phyloP scores from a whole-genome alignment of 2,329 filamentous ascomycete species.

The Talaromyces pinophilus region DNA sequence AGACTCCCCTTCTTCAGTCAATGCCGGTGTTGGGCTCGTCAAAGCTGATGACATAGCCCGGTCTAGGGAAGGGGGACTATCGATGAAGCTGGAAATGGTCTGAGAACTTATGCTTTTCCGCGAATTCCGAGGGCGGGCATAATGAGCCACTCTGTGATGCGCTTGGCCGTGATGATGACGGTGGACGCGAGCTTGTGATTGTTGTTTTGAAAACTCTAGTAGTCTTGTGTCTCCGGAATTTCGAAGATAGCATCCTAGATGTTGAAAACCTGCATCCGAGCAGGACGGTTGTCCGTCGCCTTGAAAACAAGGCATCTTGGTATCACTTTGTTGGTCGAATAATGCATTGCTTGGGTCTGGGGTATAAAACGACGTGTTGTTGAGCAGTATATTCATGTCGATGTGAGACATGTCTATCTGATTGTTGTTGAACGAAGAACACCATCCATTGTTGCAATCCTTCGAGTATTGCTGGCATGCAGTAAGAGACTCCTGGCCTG shows the following conservation, averaged over 20 bases:
- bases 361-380: slow-evolving; percentile 29
- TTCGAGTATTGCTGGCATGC: slow-evolving; percentile 31
- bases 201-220: slow-evolving; percentile 31
- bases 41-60: slow-evolving; percentile 37
- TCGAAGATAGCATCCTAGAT: slow-evolving; percentile 34
- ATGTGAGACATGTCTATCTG: slow-evolving; percentile 35
- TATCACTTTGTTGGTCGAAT: slow-evolving; percentile 12
- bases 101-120: slow-evolving; percentile 42
- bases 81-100: slow-evolving; percentile 38
- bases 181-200: slow-evolving; percentile 25
- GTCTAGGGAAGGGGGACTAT: slow-evolving; percentile 41
- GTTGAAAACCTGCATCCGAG: slow-evolving; percentile 36
- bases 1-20: slow-evolving; percentile 34
- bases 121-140: slow-evolving; percentile 40
- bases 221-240: slow-evolving; percentile 26
- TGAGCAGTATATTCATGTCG: slow-evolving; percentile 41
- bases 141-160: slow-evolving; percentile 40
- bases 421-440: slow-evolving; percentile 28
- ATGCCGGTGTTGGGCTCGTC: slow-evolving; percentile 38
- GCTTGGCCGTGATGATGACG: slow-evolving; percentile 37
- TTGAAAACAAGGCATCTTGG: slow-evolving; percentile 29
- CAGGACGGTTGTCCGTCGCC: slow-evolving; percentile 32
- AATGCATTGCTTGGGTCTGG: slow-evolving; percentile 13
- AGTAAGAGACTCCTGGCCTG: slow-evolving; percentile 1
- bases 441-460: slow-evolving; percentile 31